Evolutionary conservation across 768 basidiomycete species (phyloP), one percentile per base, ranked within the genome.

Genomic region (Sarcodon sp.): DNA sequence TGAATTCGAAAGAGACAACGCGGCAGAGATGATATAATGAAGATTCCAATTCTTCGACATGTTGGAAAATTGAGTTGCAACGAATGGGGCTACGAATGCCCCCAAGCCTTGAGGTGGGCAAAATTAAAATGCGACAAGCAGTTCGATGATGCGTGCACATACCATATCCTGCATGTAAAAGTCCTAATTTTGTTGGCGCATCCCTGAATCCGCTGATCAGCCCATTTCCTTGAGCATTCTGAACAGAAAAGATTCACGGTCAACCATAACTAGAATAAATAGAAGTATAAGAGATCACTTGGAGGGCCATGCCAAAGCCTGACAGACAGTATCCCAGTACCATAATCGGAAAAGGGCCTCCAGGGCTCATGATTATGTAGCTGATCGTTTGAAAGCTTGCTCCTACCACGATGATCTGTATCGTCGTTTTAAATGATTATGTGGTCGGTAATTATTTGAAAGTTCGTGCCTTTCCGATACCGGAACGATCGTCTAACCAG

Each of bases 1-100:
- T 10, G 47, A 47, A 46, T 59, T 61, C 32, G 48, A 35, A 6
- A 59, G 21, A 11, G 55, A 52, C 21, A 63, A 47, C 0, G 54
- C 59, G n/a, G 57, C 48, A 6, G 66, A 67, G 34, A 66, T 62
- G 10, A 72, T 53, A 53, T 67, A 77, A 53, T 75, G 68, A 49
- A 64, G 67, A 13, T 63, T 65, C 72, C 71, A 73, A 41, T 64
- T 64, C 6, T 18, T 45, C 5, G 39, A 6, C 39, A 43, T 43
- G 7, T 61, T 59, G 11, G 72, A 59, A 52, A 79, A 77, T 49
- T 73, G 71, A 3, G 77, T 78, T 1, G 76, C 68, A 2, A 73
- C 70, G n/a, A 78, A 63, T 11, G 77, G 77, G 0, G 73, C 64
- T 6, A 67, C 60, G 47, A 76, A 66, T 1, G 75, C 77, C 0